Base-by-base conservation (phyloP, 228 moss, liverwort and hornwort species). In the Sphagnum magellanicum region DNA sequence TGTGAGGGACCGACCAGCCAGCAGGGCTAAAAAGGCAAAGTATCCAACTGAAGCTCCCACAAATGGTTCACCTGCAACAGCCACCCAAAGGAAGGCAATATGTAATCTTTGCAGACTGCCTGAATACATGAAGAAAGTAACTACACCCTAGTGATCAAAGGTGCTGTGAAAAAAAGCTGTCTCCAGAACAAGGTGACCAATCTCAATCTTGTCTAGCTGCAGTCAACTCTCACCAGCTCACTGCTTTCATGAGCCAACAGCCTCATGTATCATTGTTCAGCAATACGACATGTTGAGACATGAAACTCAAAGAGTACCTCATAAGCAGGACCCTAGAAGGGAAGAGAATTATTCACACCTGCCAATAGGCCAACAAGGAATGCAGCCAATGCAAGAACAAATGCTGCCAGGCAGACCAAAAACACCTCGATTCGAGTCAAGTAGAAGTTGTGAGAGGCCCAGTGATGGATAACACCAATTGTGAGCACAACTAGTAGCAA, bases 381-480 rank as follows among this genome's bases (percentile, higher is more conserved):
- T 49, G 98, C 94, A 71, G 98, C 94, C 72, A 98, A 71, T 65
- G 94, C 98, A 69, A 98, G 74, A 63, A 98, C 94, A 73, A 92
- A 94, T 8, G 91, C 89, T 50, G 86, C 89, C 52, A 98, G 69
- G 70, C 90, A 93, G 68, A 94, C 92, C 64, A 98, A 71, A 71
- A 94, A 73, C 68, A 89, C 89, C 71, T 98, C 98, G 89, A 86
- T 83, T 48, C 94, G 90, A 51, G 98, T 98, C 79, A 98, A 88
- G 78, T 98, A 98, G 69, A 98, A 98, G 78, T 98, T 98, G 63
- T 98, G 98, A 68, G 94, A 98, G 16, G 92, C 98, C 98, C 98
- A 98, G 65, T 98, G 98, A 85, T 93, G 98, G 65, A 98, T 87
- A 59, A 98, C 98, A 59, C 84, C 94, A 70, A 98, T 89, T 49